Conservation (phyloP, 78 protist species). For the Blattamonas nauphoetae region DNA sequence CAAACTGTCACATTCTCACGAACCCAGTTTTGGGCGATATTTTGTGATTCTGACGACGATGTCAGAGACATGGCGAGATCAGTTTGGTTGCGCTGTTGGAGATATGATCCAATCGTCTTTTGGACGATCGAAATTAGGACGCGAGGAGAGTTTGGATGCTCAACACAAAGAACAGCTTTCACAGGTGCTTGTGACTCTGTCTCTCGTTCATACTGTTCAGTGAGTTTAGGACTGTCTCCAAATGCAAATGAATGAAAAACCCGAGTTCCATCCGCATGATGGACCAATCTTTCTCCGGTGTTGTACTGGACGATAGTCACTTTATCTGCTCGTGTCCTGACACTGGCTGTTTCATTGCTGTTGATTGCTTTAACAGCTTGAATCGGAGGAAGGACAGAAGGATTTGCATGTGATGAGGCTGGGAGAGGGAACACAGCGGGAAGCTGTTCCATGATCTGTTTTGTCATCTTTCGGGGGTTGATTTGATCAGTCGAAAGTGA, state of each 20-base stretch:
- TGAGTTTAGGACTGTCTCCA: background rate
- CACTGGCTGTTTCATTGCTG: background rate
- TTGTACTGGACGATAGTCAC: background rate
- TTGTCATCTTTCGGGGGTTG: too few relatives aligned
- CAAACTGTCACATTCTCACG: background rate
- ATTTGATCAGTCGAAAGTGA: background rate
- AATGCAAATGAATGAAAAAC: background rate
- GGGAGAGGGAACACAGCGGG: background rate
- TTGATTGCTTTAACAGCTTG: background rate
- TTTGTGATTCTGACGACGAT: background rate
- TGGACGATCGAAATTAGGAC: background rate
- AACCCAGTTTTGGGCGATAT: background rate
- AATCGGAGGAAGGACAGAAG: background rate
- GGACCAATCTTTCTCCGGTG: background rate
- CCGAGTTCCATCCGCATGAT: constrained; percentile 1
- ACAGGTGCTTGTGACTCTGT: background rate
- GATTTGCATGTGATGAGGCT: too few relatives aligned
- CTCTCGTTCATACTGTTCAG: background rate
- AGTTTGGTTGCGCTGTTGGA: background rate
- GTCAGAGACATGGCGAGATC: background rate
- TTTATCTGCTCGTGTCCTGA: background rate
- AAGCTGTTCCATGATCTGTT: background rate
- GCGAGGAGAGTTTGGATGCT: background rate
- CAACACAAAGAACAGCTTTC: background rate
- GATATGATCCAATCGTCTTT: background rate